These are phyloP conservation scores for Metschnikowia amazonensis DNA, from an alignment of 805 yeast species.

Conservation along the genomic window DNA sequence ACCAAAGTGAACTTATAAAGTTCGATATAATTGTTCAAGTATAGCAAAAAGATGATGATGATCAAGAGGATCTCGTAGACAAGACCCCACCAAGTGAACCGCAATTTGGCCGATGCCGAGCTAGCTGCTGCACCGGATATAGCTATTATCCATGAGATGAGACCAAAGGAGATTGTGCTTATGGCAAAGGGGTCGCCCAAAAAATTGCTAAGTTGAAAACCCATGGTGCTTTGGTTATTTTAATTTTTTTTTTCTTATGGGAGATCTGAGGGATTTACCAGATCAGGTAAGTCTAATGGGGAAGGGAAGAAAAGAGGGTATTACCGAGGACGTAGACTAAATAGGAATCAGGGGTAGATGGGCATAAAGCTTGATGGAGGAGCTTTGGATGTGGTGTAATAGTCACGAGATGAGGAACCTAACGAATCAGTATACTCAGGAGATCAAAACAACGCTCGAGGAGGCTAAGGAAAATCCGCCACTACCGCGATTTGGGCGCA, in stretches of 20 bases:
- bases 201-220: conserved; percentile 46
- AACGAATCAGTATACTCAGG: not conserved
- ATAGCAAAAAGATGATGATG: conserved; percentile 47
- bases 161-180: conserved; percentile 69
- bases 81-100: conserved; percentile 95
- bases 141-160: conserved; percentile 82
- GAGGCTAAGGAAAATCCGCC: conserved; percentile 2
- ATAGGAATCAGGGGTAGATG: not conserved
- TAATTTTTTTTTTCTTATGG: not conserved
- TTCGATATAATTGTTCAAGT: conserved; percentile 60
- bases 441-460: conserved; percentile 2
- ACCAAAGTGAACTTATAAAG: conserved; percentile 60
- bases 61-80: conserved; percentile 70
- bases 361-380: not conserved
- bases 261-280: not conserved
- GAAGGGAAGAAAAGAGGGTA: not conserved
- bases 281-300: not conserved
- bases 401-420: not conserved
- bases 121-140: conserved; percentile 73
- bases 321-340: not conserved
- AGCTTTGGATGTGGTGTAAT: not conserved
- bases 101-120: conserved; percentile 51
- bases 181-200: conserved; percentile 85
- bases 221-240: conserved; percentile 22
- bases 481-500: conserved; percentile 3